Base-by-base conservation (phyloP, 768 basidiomycete species). In the Pilatotrama ljubarskyi region DNA sequence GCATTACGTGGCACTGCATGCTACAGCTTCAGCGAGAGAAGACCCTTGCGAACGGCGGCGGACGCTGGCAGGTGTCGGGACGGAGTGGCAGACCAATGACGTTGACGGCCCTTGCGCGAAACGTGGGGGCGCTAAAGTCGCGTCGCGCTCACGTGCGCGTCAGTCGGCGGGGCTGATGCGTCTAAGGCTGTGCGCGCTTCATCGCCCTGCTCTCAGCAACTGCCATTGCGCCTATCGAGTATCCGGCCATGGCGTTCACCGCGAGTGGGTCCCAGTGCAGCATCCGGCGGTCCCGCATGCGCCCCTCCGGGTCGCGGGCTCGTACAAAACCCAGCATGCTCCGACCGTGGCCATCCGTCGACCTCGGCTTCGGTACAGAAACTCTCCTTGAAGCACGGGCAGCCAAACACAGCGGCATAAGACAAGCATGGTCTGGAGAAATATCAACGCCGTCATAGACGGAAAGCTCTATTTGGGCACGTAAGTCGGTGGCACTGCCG, bases 391-490 rank as follows among this genome's bases (percentile, higher is more conserved):
- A 32, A 57, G 22, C 37, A 18, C 24, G 35, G 25, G 17, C 56
- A 43, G 29, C n/a, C 42, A 22, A 26, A 20, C 48, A 46, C 62
- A 51, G 32, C 53, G 41, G 41, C 29, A 37, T 48, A 54, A 43
- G 55, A 13, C 64, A 63, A 59, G 25, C 22, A 66, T 66, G 65
- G 55, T 58, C 51, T 67, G 66, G 66, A 62, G 63, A 38, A 67
- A 62, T 32, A 64, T 67, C 58, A 67, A 67, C 51, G 52, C 66
- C 25, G 55, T 67, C 58, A 61, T 63, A 48, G 66, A 67, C 24
- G 63, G 63, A 14, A 64, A 64, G 53, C 58, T 67, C 47, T 67
- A 56, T 37, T 35, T 67, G 46, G 66, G 66, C 43, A 62, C 66
- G 66, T 67, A 62, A 49, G 66, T 64, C 17, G 17, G 40, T 35